Evolutionary conservation across 257 asterid genomes (phyloP).

Genomic region (Fraxinus excelsior): DNA sequence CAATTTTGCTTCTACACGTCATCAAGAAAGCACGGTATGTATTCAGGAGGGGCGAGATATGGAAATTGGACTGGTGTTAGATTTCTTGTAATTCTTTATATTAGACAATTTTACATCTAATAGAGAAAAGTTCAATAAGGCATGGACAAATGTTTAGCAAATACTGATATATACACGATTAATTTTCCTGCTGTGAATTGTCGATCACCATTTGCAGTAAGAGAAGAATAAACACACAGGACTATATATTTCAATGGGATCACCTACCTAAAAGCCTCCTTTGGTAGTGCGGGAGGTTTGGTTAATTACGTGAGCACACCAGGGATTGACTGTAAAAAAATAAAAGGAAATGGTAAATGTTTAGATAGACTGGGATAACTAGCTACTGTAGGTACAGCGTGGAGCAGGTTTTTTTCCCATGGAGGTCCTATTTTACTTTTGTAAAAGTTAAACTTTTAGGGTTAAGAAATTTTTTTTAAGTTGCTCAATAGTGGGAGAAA

Average conservation of each 20-base stretch:
- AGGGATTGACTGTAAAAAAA: not conserved
- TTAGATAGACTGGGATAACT: not conserved
- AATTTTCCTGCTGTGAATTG: not conserved
- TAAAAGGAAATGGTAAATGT: not conserved
- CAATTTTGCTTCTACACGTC: not conserved
- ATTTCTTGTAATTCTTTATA: not conserved
- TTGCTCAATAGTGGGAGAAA: no score
- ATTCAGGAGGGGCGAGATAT: not conserved
- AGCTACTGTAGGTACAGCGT: not conserved
- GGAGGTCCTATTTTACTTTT: no score
- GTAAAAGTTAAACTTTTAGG: no score
- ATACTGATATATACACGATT: not conserved
- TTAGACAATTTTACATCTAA: not conserved
- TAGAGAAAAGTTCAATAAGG: not conserved
- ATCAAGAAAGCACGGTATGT: not conserved
- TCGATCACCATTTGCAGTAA: not conserved
- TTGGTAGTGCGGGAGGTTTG: not conserved
- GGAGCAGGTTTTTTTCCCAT: not conserved
- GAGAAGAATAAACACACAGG: not conserved
- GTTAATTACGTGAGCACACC: not conserved
- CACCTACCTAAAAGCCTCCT: not conserved
- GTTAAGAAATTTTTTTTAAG: no score
- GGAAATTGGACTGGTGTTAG: not conserved
- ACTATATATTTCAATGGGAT: not conserved
- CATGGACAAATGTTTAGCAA: not conserved